These are phyloP conservation scores for Calvatia gigantea DNA, from an alignment of 768 basidiomycete species.

Conservation along the genomic window DNA sequence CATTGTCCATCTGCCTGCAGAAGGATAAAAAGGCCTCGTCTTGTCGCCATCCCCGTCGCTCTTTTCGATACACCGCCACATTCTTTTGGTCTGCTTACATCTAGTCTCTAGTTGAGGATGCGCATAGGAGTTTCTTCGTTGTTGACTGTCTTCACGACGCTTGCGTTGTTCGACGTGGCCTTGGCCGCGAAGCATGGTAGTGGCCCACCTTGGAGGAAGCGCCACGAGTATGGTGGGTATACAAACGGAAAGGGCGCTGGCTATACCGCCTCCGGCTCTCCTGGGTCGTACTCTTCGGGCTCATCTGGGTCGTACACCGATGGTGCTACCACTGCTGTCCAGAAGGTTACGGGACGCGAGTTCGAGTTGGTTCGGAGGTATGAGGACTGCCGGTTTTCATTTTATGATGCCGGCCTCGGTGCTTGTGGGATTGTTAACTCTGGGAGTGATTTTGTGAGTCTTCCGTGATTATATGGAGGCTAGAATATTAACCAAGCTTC, in stretches of 20 bases:
- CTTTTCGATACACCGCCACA: conserved; percentile 4
- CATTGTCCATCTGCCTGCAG: not conserved
- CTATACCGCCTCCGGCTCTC: not conserved
- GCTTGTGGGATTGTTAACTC: conserved; percentile 26
- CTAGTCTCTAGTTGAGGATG: not conserved
- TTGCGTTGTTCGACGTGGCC: conserved; percentile 9
- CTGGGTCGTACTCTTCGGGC: not conserved
- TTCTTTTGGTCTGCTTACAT: not conserved
- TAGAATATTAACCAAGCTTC: not conserved
- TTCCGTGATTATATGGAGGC: not conserved
- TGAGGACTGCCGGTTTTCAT: conserved; percentile 43
- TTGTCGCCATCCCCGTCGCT: not conserved
- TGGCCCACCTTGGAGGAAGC: not conserved
- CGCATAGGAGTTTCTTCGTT: not conserved
- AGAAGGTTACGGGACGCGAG: conserved; percentile 46
- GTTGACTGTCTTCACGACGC: conserved; percentile 3
- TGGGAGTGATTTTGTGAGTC: conserved; percentile 27
- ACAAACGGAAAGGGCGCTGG: not conserved
- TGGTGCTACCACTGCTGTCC: conserved; percentile 24
- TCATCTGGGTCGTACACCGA: not conserved
- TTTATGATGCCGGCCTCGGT: conserved; percentile 38
- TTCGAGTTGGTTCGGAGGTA: conserved; percentile 34
- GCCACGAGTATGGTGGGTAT: not conserved
- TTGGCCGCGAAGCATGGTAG: not conserved
- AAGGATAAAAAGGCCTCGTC: not conserved